Percentiles rank a stretch among this genome's conserved stretches.
Evolutionary conservation across 2,329 filamentous ascomycete genomes (phyloP).

Genomic region (Phoma sp.): DNA sequence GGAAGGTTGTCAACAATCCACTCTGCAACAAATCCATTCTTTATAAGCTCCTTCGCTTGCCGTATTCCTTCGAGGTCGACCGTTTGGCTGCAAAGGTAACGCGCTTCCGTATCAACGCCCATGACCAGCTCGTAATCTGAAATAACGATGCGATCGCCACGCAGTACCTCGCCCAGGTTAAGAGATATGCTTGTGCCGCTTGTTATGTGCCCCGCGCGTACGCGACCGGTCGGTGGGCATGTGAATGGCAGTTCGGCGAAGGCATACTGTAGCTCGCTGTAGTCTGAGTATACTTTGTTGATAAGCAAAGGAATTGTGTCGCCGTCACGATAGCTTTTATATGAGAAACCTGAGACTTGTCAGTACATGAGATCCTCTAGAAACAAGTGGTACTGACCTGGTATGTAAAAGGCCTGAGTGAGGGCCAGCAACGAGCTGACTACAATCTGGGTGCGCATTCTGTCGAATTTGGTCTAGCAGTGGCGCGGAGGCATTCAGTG

Average conservation of each 20-base stretch:
- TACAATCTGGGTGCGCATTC: slow-evolving; percentile 17
- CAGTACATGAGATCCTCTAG: not conserved
- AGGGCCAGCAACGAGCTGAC: slow-evolving; percentile 43
- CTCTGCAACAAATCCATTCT: slow-evolving; percentile 82
- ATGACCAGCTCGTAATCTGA: slow-evolving; percentile 84
- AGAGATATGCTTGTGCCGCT: slow-evolving; percentile 79
- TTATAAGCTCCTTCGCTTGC: slow-evolving; percentile 73
- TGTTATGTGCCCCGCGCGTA: slow-evolving; percentile 69
- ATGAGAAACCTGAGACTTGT: slow-evolving; percentile 70
- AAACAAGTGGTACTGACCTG: slow-evolving; percentile 56
- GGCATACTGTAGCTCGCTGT: slow-evolving; percentile 88
- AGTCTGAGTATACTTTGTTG: slow-evolving; percentile 91
- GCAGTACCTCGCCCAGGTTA: slow-evolving; percentile 85
- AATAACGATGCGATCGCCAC: slow-evolving; percentile 82
- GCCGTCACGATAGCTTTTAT: slow-evolving; percentile 77
- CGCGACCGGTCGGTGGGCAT: slow-evolving; percentile 75
- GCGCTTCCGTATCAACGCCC: slow-evolving; percentile 75
- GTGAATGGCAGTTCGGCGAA: slow-evolving; percentile 89
- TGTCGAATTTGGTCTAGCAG: not conserved
- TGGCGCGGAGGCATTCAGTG: not conserved
- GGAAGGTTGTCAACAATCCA: slow-evolving; percentile 95
- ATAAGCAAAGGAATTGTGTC: slow-evolving; percentile 84
- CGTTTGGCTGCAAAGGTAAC: slow-evolving; percentile 72
- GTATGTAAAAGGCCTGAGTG: slow-evolving; percentile 79
- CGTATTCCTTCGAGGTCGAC: slow-evolving; percentile 69